Evolutionary conservation across 2,329 filamentous ascomycete genomes (phyloP).

Genomic region (Pyrenophora graminea): DNA sequence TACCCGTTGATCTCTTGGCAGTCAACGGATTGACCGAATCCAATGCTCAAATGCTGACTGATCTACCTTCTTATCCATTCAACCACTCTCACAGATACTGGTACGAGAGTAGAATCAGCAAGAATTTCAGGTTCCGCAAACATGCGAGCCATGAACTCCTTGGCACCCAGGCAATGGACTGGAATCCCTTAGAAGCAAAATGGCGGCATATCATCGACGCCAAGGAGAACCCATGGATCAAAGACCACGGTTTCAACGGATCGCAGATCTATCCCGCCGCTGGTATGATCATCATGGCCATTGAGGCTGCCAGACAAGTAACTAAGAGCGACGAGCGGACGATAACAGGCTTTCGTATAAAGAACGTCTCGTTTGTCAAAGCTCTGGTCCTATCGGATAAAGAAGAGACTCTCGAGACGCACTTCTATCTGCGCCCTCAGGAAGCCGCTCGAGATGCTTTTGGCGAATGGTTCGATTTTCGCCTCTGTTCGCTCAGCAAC

Average conservation of each 20-base stretch:
- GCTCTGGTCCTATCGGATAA: not conserved
- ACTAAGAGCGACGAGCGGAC: not conserved
- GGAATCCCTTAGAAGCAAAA: constrained; percentile 20
- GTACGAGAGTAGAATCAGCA: constrained; percentile 18
- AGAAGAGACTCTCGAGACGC: not conserved
- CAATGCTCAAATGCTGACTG: not conserved
- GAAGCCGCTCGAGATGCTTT: too few species aligned
- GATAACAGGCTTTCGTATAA: not conserved
- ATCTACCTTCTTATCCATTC: constrained; percentile 23
- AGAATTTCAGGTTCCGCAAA: constrained; percentile 5
- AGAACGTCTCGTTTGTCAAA: not conserved
- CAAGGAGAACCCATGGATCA: not conserved
- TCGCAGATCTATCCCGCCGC: not conserved
- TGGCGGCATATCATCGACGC: not conserved
- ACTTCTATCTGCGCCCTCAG: too few species aligned
- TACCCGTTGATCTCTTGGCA: not conserved
- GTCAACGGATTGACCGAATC: not conserved
- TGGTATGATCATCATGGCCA: not conserved
- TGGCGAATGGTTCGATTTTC: too few species aligned
- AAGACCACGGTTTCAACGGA: not conserved
- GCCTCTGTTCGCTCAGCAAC: too few species aligned
- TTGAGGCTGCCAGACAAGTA: not conserved
- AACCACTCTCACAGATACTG: constrained; percentile 31
- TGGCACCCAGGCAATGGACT: constrained; percentile 20
- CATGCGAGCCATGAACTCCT: constrained; percentile 13